Evolutionary conservation across 805 yeast species (phyloP), one percentile per base, ranked within the genome.

Genomic region (Sugiyamaella boreocaroliniensis): DNA sequence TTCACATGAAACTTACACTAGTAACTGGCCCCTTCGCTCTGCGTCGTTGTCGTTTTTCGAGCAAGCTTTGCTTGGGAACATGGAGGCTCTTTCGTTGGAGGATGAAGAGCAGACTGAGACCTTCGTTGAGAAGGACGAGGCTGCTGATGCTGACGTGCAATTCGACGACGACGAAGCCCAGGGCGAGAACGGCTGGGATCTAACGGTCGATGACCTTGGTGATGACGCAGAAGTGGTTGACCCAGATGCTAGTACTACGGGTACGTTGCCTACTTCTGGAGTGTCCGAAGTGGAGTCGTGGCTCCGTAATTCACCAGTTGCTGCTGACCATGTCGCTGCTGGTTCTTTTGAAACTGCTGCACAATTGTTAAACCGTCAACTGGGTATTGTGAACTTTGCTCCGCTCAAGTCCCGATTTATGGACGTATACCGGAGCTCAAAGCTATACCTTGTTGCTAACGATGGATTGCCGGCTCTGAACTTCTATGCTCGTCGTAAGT

Each of bases 341-440:
- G 99, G 99, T 62, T 86, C 95, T 4, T 92, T 92, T 67, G 97
- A 89, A 60, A 86, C 92, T 50, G 99, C 98, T 40, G 93, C 97
- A 41, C 95, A 89, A 63, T 79, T 95, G 65, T 78, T 93, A 63
- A 82, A 85, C 73, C 85, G 92, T 64, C 99, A 95, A 70, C 76
- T 84, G 45, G 99, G 97, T 62, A 80, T 88, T 49, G 83, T 80
- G 26, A 77, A 87, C 61, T 92, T 95, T 67, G 95, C 83, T 64
- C 98, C 98, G 12, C 77, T 93, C 61, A 82, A 92, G 71, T 66
- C 76, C 29, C 78, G 96, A 56, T 93, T 93, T 74, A 61, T 86
- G 67, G 92, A 89, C 62, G 85, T 89, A 11, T 95, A 87, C 70
- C 83, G 84, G 61, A 78, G 95, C 40, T 80, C 86, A 40, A 88